Conservation (phyloP, 352 stramenopile genomes). For the Elongisporangium anandrum region DNA sequence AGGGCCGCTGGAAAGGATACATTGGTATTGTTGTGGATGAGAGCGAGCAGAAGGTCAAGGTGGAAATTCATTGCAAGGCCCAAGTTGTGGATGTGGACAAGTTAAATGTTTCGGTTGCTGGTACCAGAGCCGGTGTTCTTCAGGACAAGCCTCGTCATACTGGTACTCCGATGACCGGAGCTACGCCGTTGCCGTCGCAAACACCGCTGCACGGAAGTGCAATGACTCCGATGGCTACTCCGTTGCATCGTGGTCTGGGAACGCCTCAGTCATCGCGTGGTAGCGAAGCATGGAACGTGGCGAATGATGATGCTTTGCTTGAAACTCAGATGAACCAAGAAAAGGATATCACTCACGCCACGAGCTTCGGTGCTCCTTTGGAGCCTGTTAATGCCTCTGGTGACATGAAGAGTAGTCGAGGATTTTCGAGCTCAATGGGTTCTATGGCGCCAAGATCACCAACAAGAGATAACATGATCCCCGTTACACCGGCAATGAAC, state of each 20-base stretch:
- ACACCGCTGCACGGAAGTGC: conserved; percentile 80
- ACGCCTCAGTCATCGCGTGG: conserved; percentile 63
- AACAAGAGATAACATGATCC: conserved; percentile 54
- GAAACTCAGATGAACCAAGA: conserved; percentile 88
- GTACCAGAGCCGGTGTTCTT: conserved; percentile 71
- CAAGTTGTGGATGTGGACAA: conserved; percentile 86
- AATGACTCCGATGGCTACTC: conserved; percentile 86
- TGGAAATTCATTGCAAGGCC: conserved; percentile 89
- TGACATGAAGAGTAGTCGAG: conserved; percentile 43
- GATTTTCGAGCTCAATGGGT: conserved; percentile 45
- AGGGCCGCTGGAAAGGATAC: conserved; percentile 90
- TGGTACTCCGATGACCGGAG: conserved; percentile 72
- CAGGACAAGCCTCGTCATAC: conserved; percentile 68
- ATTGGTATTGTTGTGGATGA: conserved; percentile 90
- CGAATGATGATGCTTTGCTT: conserved; percentile 81
- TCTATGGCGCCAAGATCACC: conserved; percentile 63
- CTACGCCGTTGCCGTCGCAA: conserved; percentile 76
- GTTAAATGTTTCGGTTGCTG: conserved; percentile 71
- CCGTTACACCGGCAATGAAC: conserved; percentile 64
- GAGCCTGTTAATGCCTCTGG: conserved; percentile 70
- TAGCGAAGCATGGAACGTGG: conserved; percentile 82
- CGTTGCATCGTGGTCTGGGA: conserved; percentile 74
- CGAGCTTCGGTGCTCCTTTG: conserved; percentile 78
- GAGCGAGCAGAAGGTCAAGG: conserved; percentile 88
- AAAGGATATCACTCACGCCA: conserved; percentile 87